Conservation (phyloP, 805 yeast species). For the Starmera quercuum region DNA sequence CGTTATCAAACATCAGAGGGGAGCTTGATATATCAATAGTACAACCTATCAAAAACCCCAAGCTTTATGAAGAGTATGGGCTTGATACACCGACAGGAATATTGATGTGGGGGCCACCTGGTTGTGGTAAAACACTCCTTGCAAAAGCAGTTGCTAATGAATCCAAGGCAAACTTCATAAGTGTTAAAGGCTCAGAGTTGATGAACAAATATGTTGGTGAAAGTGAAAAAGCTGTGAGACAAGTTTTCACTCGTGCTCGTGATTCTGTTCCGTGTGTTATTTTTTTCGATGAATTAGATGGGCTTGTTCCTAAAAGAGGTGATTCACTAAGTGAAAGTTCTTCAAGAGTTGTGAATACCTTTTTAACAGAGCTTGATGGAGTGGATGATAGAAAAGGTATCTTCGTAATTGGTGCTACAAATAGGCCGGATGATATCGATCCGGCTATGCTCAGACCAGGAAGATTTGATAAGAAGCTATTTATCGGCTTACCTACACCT, state of each 20-base stretch:
- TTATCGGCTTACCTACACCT: constrained; percentile 79
- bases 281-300: constrained; percentile 94
- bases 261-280: constrained; percentile 92
- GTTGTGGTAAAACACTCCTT: constrained; percentile 93
- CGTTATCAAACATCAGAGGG: constrained; percentile 68
- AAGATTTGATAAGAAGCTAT: constrained; percentile 85
- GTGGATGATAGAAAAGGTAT: constrained; percentile 88
- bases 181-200: constrained; percentile 93
- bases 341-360: constrained; percentile 88
- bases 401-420: constrained; percentile 93
- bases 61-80: constrained; percentile 82
- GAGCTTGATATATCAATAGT: constrained; percentile 97
- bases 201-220: constrained; percentile 95
- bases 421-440: constrained; percentile 96
- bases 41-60: constrained; percentile 92
- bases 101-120: constrained; percentile 98
- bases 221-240: constrained; percentile 88
- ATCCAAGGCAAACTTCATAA: constrained; percentile 90
- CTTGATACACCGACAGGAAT: constrained; percentile 97
- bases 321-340: constrained; percentile 82
- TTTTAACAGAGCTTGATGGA: constrained; percentile 92
- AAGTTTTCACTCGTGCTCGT: constrained; percentile 86
- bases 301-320: constrained; percentile 91
- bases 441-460: constrained; percentile 98
- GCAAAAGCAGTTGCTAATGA: constrained; percentile 99